These are phyloP conservation scores for Zizania palustris DNA, from an alignment of 202 grass and related monocot genomes.

Conservation along the genomic window DNA sequence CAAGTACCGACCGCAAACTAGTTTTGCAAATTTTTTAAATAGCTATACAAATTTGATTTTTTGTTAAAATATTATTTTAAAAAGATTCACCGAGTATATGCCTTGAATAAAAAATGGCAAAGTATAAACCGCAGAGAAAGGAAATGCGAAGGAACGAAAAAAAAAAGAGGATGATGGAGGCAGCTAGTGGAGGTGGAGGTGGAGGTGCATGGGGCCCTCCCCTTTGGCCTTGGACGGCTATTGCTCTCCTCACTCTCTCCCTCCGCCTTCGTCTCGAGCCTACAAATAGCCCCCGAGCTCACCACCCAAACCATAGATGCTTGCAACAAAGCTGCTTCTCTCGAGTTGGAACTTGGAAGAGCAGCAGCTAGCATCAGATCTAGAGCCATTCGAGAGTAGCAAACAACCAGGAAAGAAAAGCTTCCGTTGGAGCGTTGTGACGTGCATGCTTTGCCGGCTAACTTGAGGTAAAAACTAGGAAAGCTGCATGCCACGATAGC, in stretches of 20 bases:
- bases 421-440: conserved; percentile 1
- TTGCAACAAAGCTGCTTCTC: conserved; percentile 48
- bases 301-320: conserved; percentile 48
- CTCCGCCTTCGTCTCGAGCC: conserved; percentile 16
- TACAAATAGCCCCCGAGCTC: conserved; percentile 60
- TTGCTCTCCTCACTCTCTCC: background rate
- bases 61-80: too few relatives aligned
- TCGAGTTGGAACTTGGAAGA: too few relatives aligned
- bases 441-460: conserved; percentile 9
- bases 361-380: conserved; percentile 15
- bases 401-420: too few relatives aligned
- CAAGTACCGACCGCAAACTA: too few relatives aligned
- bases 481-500: conserved; percentile 23
- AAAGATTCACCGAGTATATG: conserved; percentile 3
- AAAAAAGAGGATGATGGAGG: conserved; percentile 52
- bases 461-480: conserved; percentile 25
- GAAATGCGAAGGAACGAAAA: conserved; percentile 34
- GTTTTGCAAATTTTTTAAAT: too few relatives aligned
- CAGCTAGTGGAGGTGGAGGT: too few relatives aligned
- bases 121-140: conserved; percentile 23
- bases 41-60: too few relatives aligned
- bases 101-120: conserved; percentile 32
- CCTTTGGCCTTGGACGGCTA: conserved; percentile 43
- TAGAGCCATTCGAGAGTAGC: background rate
- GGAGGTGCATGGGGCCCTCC: conserved; percentile 38